phyloP scores from a whole-genome alignment of 2,329 filamentous ascomycete genomes.

The Sclerotinia glacialis region DNA sequence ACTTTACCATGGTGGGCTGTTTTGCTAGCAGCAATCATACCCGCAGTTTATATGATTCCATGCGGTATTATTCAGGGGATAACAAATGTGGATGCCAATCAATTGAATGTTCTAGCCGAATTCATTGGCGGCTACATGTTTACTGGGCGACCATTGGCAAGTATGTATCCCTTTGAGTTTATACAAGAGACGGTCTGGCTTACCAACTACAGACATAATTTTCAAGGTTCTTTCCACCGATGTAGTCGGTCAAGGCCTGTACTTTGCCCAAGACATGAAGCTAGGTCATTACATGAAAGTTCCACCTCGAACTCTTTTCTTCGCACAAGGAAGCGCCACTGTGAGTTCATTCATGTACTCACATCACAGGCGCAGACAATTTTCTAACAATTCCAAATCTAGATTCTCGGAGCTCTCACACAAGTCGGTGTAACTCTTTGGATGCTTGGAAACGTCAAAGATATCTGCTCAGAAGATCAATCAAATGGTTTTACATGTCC shows the following conservation, averaged over 20 bases:
- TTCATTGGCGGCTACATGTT: conserved; percentile 46
- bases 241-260: conserved; percentile 45
- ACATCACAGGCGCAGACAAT: neutral
- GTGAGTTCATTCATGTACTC: conserved; percentile 45
- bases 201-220: conserved; percentile 70
- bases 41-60: conserved; percentile 43
- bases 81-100: conserved; percentile 50
- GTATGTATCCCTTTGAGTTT: conserved; percentile 56
- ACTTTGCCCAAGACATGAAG: conserved; percentile 49
- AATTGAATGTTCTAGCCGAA: conserved; percentile 46
- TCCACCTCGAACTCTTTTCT: conserved; percentile 36
- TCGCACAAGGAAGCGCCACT: conserved; percentile 57
- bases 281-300: conserved; percentile 48
- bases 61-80: conserved; percentile 44
- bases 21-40: conserved; percentile 46
- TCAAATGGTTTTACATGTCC: conserved; percentile 57
- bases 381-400: neutral
- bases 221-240: conserved; percentile 60
- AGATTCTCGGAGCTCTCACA: conserved; percentile 60
- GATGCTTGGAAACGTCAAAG: conserved; percentile 57
- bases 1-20: conserved; percentile 55
- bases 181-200: conserved; percentile 38
- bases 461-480: conserved; percentile 58
- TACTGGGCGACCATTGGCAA: conserved; percentile 55
- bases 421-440: conserved; percentile 63